phyloP scores from a whole-genome alignment of 495 filamentous ascomycete genomes.

The Aspergillus olivimuriae region DNA sequence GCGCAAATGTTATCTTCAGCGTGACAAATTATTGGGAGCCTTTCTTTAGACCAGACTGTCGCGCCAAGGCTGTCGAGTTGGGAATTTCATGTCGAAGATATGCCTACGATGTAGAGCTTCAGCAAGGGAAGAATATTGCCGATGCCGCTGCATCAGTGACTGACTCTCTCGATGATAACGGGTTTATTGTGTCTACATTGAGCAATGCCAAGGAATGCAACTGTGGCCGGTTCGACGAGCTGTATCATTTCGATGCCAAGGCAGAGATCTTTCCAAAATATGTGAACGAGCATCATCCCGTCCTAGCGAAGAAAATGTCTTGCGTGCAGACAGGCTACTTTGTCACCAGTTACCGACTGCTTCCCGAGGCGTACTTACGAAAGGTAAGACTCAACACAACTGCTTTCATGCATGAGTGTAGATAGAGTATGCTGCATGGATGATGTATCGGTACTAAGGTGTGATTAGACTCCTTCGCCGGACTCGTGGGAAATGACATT shows the following conservation, averaged over 20 bases:
- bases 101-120: slow-evolving; percentile 42
- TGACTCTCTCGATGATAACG: slow-evolving; percentile 32
- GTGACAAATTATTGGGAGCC: slow-evolving; percentile 47
- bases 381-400: too few relatives aligned
- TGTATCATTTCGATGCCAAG: slow-evolving; percentile 40
- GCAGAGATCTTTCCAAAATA: slow-evolving; percentile 28
- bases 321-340: slow-evolving; percentile 43
- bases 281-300: slow-evolving; percentile 14
- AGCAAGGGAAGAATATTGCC: slow-evolving; percentile 44
- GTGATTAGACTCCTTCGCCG: too few relatives aligned
- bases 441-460: too few relatives aligned
- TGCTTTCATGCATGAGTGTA: too few relatives aligned
- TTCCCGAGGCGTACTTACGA: slow-evolving; percentile 30
- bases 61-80: slow-evolving; percentile 7
- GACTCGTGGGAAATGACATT: slow-evolving; percentile 33
- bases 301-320: slow-evolving; percentile 28
- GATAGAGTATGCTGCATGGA: too few relatives aligned
- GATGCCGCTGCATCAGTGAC: slow-evolving; percentile 39
- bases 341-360: slow-evolving; percentile 30
- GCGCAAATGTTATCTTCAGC: slow-evolving; percentile 43
- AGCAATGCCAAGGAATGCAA: slow-evolving; percentile 25
- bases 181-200: slow-evolving; percentile 32
- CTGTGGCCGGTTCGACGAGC: slow-evolving; percentile 22
- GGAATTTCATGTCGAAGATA: slow-evolving; percentile 32
- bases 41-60: slow-evolving; percentile 24